Evolutionary conservation across 2,329 filamentous ascomycete species (phyloP), one percentile per base, ranked within the genome.

Genomic region (Venturia asperata): DNA sequence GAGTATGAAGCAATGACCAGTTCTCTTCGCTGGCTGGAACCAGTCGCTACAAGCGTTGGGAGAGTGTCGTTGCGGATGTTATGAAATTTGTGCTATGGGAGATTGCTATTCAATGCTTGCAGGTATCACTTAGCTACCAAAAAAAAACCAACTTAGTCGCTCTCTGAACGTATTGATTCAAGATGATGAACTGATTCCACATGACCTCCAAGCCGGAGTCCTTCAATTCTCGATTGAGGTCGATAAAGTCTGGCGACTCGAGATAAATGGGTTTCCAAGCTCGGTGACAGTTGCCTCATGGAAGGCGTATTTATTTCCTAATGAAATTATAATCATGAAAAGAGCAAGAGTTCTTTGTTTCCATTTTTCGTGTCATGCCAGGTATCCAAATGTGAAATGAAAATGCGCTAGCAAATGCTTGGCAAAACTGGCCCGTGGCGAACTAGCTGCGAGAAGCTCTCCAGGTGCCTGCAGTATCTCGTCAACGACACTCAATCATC

Each of bases 81-180:
- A 9, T 58, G 11, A 27, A 37, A 27, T 6, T 11, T 17, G 13
- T 37, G 17, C 17, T 6, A 58, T 37, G 52, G 52, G 52, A 37
- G 52, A 37, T 58, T 58, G 52, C 27, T 58, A 34, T 58, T 58
- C 30, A 58, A n/a, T 58, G 52, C 15, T 58, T 58, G 52, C 52
- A 58, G 52, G 27, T 37, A 24, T 58, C 2, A 37, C 52, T 37
- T 37, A 58, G 15, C 37, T 58, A 34, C 17, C 30, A 58, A 52
- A 6, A 58, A 58, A 58, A 58, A 58, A 37, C 30, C 30, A 58
- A 58, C 52, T 21, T 58, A 37, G 52, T 58, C 52, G 30, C 52
- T 58, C 52, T 37, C n/a, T 58, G 52, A 58, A 52, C 11, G 21
- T 27, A 27, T n/a, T n/a, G 30, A 58, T 37, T 37, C 27, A n/a